Base-by-base conservation (phyloP, 768 basidiomycete species). In the Calocybe indica region DNA sequence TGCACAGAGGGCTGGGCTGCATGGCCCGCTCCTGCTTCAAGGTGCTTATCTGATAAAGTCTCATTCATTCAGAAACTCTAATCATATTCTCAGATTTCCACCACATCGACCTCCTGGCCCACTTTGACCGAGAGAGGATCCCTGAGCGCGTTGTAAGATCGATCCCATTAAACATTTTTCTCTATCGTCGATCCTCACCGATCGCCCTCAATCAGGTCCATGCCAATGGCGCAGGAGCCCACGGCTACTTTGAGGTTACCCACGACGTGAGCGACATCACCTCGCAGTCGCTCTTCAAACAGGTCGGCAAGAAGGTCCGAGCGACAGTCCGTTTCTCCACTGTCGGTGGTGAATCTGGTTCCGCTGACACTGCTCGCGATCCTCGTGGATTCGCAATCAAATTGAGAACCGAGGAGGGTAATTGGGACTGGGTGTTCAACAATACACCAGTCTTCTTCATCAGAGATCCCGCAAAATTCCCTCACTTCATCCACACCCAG, bases 41-140 rank as follows among this genome's bases (percentile, higher is more conserved):
- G 92, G 88, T 86, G 47, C 22, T 72, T 65, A 13, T 12, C 13
- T 30, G 22, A 28, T 14, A 38, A 5, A 39, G 48, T 38, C 36
- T 28, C 13, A 5, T 47, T 5, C n/a, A 22, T 5, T 28, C 5
- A 38, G 8, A 12, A n/a, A 15, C 12, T 13, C 50, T 14, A 47
- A 40, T 11, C 30, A 33, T 39, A 28, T 11, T 43, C 15, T 29
- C 47, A 88, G 89, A 92, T 64, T 92, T 91, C 72, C 85, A 90
- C 66, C 82, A 88, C 67, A 85, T 94, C 60, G 91, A 92, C 68
- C 73, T 87, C 42, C 81, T 98, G 52, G 84, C 90, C 11, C 93
- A 95, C 72, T 93, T 94, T 58, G 89, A 91, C 64, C 84, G 90
- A 50, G 93, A 96, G 68, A 87, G 95, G 63, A 95, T 98, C 59